Conservation (phyloP, 257 asterid genomes). For the Anisodus acutangulus region DNA sequence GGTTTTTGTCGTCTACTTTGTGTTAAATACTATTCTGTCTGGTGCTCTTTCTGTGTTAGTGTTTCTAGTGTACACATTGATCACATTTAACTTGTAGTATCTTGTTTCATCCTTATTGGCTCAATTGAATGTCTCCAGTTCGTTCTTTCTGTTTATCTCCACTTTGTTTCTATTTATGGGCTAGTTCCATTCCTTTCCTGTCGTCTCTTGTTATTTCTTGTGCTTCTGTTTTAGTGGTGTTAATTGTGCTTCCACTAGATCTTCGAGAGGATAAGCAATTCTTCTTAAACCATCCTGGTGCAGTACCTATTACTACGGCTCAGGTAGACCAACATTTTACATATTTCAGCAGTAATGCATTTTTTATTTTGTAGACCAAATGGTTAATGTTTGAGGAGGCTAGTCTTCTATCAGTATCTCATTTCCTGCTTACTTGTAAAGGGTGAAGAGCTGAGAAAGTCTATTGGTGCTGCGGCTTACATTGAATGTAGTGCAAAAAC, state of each 20-base stretch:
- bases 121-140: neutral
- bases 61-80: neutral
- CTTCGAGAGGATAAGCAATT: constrained; percentile 80
- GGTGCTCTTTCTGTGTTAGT: neutral
- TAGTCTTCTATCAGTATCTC: constrained; percentile 25
- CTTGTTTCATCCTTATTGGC: neutral
- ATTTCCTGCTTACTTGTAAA: constrained; percentile 36
- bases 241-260: constrained; percentile 50
- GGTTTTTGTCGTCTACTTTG: neutral
- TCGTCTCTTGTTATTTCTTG: constrained; percentile 5
- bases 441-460: constrained; percentile 87
- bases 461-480: constrained; percentile 77
- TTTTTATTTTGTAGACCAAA: neutral
- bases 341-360: neutral
- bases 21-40: neutral
- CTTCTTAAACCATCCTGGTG: constrained; percentile 75
- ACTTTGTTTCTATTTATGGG: neutral
- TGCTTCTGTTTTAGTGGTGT: neutral
- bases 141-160: neutral
- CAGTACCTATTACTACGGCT: constrained; percentile 61
- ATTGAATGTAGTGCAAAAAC: constrained; percentile 87
- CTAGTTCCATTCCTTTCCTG: neutral
- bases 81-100: neutral
- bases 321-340: constrained; percentile 48
- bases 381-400: neutral